Evolutionary conservation across 1,139 yeast species (phyloP).

Genomic region (Sugiyamaella paludigena): DNA sequence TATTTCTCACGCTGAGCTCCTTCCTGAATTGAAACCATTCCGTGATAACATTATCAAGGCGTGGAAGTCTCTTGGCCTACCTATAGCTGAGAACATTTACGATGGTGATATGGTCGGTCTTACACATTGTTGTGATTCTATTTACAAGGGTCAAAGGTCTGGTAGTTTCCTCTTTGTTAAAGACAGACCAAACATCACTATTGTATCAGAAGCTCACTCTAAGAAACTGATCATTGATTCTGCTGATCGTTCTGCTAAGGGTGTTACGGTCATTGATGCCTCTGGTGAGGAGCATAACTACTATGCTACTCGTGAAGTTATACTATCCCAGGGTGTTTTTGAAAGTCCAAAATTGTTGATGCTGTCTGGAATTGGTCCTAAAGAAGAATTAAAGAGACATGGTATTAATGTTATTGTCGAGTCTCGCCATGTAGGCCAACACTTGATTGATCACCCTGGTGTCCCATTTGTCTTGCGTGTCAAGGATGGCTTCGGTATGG

Average conservation of each 20-base stretch:
- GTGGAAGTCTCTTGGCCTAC: slow-evolving; percentile 26
- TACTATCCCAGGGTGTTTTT: slow-evolving; percentile 33
- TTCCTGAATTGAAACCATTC: slow-evolving; percentile 25
- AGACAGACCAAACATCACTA: slow-evolving; percentile 26
- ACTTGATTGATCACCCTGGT: slow-evolving; percentile 35
- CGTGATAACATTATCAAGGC: slow-evolving; percentile 25
- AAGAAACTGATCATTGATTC: slow-evolving; percentile 26
- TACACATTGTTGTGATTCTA: slow-evolving; percentile 28
- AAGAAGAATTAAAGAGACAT: slow-evolving; percentile 24
- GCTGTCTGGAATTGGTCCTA: slow-evolving; percentile 34
- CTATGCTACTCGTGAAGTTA: slow-evolving; percentile 31
- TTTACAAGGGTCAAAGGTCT: slow-evolving; percentile 27
- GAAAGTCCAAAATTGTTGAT: slow-evolving; percentile 34
- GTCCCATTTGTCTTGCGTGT: slow-evolving; percentile 29
- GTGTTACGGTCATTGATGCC: slow-evolving; percentile 26
- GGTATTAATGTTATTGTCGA: slow-evolving; percentile 31
- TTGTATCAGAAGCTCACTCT: slow-evolving; percentile 25
- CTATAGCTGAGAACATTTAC: slow-evolving; percentile 25
- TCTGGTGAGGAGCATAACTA: slow-evolving; percentile 25
- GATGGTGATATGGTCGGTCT: slow-evolving; percentile 29
- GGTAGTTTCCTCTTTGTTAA: slow-evolving; percentile 27
- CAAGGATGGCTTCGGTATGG: slow-evolving; percentile 28
- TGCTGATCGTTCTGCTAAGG: slow-evolving; percentile 24
- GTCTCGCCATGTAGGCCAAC: slow-evolving; percentile 31
- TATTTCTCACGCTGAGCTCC: slow-evolving; percentile 27